Percentiles rank a stretch among this genome's conserved stretches.
phyloP scores from a whole-genome alignment of 768 basidiomycete species.

The Amanita polypyramis region DNA sequence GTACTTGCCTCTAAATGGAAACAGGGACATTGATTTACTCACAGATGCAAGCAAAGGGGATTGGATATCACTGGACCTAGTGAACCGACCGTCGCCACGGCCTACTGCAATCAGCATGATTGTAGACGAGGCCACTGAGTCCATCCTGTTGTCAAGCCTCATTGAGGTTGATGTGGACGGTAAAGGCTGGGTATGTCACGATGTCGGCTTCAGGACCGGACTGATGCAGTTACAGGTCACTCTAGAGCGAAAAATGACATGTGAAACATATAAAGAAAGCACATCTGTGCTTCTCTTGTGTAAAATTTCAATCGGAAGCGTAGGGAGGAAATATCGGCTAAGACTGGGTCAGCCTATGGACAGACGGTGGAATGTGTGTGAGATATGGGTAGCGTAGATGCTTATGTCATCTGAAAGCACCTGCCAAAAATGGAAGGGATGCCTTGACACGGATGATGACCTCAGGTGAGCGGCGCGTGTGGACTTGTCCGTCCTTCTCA shows the following conservation, averaged over 20 bases:
- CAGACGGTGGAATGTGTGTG: constrained; percentile 26
- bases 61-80: constrained; percentile 19
- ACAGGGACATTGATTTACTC: neutral
- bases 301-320: constrained; percentile 7
- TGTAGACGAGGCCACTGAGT: constrained; percentile 15
- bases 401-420: constrained; percentile 19
- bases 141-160: constrained; percentile 11
- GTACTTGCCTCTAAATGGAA: neutral
- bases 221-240: neutral
- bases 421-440: too few species aligned
- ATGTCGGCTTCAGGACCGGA: neutral
- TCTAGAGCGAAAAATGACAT: neutral
- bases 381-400: constrained; percentile 27
- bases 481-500: neutral
- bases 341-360: constrained; percentile 17
- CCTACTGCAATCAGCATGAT: constrained; percentile 15
- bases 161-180: constrained; percentile 12
- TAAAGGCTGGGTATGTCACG: constrained; percentile 2
- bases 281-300: neutral
- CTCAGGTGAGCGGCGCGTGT: neutral
- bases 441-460: too few species aligned
- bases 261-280: neutral
- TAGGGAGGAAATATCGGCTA: constrained; percentile 17
- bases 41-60: constrained; percentile 20
- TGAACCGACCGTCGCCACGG: neutral